Conservation (phyloP, 106 monocot species). For the Platanthera zijinensis region DNA sequence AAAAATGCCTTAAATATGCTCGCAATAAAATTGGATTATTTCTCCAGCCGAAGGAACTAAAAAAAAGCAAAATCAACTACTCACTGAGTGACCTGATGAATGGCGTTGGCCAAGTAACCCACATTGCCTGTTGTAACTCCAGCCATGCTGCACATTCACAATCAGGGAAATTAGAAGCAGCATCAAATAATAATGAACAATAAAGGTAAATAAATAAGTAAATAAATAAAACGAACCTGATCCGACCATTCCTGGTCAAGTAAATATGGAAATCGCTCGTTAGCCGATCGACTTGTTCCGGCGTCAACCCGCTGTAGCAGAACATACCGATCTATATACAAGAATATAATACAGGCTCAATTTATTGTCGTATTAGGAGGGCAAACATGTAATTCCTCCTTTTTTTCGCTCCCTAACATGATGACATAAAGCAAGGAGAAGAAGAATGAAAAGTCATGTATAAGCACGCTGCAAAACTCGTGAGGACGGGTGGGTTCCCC, state of each 20-base stretch:
- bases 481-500: too few species aligned
- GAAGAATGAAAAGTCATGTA: too few species aligned
- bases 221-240: slow-evolving; percentile 41
- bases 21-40: background rate
- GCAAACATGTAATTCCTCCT: too few species aligned
- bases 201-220: background rate
- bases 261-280: slow-evolving; percentile 92
- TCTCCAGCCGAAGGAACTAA: background rate
- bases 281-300: slow-evolving; percentile 90
- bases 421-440: too few species aligned
- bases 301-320: slow-evolving; percentile 93
- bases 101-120: slow-evolving; percentile 81
- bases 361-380: too few species aligned
- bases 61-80: slow-evolving; percentile 20
- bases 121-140: slow-evolving; percentile 88
- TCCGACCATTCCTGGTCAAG: slow-evolving; percentile 97
- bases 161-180: background rate
- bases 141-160: slow-evolving; percentile 56
- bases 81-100: slow-evolving; percentile 75
- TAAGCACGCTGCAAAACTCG: too few species aligned
- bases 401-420: too few species aligned
- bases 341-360: too few species aligned
- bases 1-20: background rate
- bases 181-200: background rate
- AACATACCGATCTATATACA: slow-evolving; percentile 92